phyloP scores from a whole-genome alignment of 164 flowering plant species.

The Vitis riparia region DNA sequence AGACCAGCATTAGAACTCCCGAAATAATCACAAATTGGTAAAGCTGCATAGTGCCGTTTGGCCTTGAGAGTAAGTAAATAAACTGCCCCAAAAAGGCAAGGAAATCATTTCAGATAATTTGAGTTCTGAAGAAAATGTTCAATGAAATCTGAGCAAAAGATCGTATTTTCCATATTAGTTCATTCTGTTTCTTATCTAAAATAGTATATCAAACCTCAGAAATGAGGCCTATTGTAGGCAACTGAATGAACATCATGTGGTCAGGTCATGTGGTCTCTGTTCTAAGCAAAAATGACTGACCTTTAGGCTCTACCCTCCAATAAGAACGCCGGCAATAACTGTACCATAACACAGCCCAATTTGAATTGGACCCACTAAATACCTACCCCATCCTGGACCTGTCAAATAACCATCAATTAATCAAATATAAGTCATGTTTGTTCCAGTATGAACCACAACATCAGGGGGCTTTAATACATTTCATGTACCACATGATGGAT shows the following conservation, averaged over 20 bases:
- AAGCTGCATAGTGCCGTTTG: conserved; percentile 40
- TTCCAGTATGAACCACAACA: too few relatives aligned
- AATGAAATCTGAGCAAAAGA: too few relatives aligned
- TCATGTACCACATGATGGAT: too few relatives aligned
- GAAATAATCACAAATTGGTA: conserved; percentile 35
- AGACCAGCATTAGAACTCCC: conserved; percentile 28
- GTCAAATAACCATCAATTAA: neutral
- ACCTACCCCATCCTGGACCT: conserved; percentile 48
- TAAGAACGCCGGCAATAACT: conserved; percentile 34
- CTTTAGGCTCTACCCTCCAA: conserved; percentile 56
- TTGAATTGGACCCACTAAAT: conserved; percentile 46
- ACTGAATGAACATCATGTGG: too few relatives aligned
- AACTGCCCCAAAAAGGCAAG: conserved; percentile 25
- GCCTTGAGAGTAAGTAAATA: conserved; percentile 32
- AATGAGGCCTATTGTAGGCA: too few relatives aligned
- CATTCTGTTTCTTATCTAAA: too few relatives aligned
- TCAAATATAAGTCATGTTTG: too few relatives aligned
- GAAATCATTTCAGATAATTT: neutral
- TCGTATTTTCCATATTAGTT: too few relatives aligned
- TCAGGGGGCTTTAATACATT: too few relatives aligned
- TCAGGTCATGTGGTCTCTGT: too few relatives aligned
- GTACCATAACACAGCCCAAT: conserved; percentile 43
- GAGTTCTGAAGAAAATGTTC: too few relatives aligned
- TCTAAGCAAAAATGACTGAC: conserved; percentile 12
- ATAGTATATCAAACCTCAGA: too few relatives aligned